Evolutionary conservation across 352 stramenopile genomes (phyloP), one percentile per base, ranked within the genome.

Genomic region (Globisporangium polare): DNA sequence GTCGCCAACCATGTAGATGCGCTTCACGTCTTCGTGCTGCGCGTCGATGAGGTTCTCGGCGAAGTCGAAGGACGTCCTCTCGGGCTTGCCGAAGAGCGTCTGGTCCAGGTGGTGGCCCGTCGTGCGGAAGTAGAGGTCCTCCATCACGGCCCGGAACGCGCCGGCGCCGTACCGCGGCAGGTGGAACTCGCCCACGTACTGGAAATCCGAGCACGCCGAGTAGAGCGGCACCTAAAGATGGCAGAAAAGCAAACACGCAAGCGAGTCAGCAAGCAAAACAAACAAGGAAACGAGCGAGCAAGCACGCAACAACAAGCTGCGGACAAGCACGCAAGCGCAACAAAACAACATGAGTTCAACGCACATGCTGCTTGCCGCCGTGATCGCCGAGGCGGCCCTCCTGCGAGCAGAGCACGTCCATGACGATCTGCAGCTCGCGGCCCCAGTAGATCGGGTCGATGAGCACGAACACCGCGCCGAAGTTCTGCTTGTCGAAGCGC

Each of bases 1-100:
- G 69, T 95, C 86, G 49, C 86, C 86, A 26, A 95, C 74, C 86
- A 95, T 95, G 73, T 95, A 95, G 60, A 95, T 86, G 41, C 75
- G 70, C 51, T 89, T 68, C 5, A 94, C 78, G 41, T 84, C 60
- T 24, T 62, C 65, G 70, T 85, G 77, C 58, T 95, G 86, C 27
- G 66, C 66, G 57, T 91, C 82, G 42, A 95, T 86, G 27, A 94
- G 72, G 45, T 72, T 77, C 77, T 93, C 86, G 0, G 81, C 83
- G 68, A 89, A 95, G 33, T 63, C 35, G 55, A 90, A 95, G 29
- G 84, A 94, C 46, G 83, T 85, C 18, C 63, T 63, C 57, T 95
- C 84, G 4, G 86, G 84, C 60, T 95, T 95, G 57, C 86, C 86
- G 46, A 85, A 94, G 17, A 87, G 69, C 49, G 78, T 92, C 56